phyloP scores from a whole-genome alignment of 495 filamentous ascomycete genomes.

The Trichocladium uniseriatum region DNA sequence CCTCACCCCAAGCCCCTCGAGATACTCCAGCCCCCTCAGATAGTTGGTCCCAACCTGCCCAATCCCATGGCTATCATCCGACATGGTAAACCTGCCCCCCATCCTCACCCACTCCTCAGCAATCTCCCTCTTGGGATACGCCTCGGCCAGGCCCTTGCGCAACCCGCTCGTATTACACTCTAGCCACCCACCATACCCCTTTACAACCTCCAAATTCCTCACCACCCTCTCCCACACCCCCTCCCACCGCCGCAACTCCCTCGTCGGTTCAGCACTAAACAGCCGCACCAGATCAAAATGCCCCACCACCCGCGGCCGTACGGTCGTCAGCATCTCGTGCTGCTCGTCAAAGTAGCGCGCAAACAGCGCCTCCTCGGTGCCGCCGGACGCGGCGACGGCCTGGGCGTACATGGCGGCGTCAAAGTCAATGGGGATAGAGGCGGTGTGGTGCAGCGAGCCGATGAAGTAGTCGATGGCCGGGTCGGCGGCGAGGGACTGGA shows the following conservation, averaged over 20 bases:
- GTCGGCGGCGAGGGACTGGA: conserved; percentile 48
- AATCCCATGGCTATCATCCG: conserved; percentile 83
- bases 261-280: conserved; percentile 56
- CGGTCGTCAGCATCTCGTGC: conserved; percentile 62
- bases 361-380: conserved; percentile 61
- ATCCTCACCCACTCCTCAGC: conserved; percentile 50
- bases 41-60: conserved; percentile 63
- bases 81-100: conserved; percentile 76
- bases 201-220: conserved; percentile 64
- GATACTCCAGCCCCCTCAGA: conserved; percentile 45
- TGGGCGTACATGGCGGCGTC: conserved; percentile 52
- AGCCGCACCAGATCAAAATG: conserved; percentile 91
- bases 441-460: conserved; percentile 83
- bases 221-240: conserved; percentile 63
- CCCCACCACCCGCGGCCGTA: conserved; percentile 73
- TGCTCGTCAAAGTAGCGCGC: conserved; percentile 82
- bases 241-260: conserved; percentile 40
- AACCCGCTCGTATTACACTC: conserved; percentile 82
- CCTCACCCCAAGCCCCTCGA: conserved; percentile 38
- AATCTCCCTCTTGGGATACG: conserved; percentile 75
- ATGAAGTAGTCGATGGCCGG: conserved; percentile 76
- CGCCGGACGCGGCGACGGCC: conserved; percentile 8
- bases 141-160: conserved; percentile 82
- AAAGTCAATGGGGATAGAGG: conserved; percentile 82
- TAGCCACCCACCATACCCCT: conserved; percentile 65